phyloP scores from a whole-genome alignment of 1,284 basidiomycete species.

The Mixia osmundae region DNA sequence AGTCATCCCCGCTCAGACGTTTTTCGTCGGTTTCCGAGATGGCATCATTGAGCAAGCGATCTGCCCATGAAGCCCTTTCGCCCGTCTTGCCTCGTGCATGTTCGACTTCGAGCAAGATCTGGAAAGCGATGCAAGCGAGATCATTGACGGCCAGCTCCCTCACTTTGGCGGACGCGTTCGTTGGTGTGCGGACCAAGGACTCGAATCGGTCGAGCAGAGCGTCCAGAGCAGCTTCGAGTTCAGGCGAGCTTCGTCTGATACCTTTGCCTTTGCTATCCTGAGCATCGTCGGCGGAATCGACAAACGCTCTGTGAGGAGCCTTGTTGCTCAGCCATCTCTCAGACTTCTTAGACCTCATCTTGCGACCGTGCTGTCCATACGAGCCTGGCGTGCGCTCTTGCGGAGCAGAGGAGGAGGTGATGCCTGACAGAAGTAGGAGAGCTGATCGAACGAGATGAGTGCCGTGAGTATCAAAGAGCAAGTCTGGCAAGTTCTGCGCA shows the following conservation, averaged over 20 bases:
- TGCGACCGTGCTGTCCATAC: constrained; percentile 7
- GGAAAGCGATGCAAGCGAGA: constrained; percentile 2
- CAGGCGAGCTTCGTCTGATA: too few relatives aligned
- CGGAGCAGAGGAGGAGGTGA: constrained; percentile 28
- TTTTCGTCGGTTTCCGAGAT: not conserved
- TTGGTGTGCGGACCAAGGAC: too few relatives aligned
- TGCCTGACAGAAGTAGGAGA: constrained; percentile 39
- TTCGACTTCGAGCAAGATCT: constrained; percentile 61
- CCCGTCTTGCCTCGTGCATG: constrained; percentile 37
- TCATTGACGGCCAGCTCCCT: too few relatives aligned
- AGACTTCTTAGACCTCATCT: constrained; percentile 35
- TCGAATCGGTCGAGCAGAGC: too few relatives aligned
- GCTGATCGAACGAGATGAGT: constrained; percentile 66
- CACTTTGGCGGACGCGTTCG: too few relatives aligned
- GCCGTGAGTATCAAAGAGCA: constrained; percentile 59
- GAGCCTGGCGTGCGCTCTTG: too few relatives aligned
- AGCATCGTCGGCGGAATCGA: too few relatives aligned
- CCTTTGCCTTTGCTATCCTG: too few relatives aligned
- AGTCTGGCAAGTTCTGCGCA: constrained; percentile 33
- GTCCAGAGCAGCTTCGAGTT: too few relatives aligned
- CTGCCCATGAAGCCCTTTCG: constrained; percentile 47
- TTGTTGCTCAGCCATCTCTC: constrained; percentile 32
- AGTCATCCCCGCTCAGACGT: not conserved
- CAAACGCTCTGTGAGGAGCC: too few relatives aligned
- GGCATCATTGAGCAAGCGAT: constrained; percentile 51